Base-by-base conservation (phyloP, 768 basidiomycete genomes). In the Trametes cinnabarina region DNA sequence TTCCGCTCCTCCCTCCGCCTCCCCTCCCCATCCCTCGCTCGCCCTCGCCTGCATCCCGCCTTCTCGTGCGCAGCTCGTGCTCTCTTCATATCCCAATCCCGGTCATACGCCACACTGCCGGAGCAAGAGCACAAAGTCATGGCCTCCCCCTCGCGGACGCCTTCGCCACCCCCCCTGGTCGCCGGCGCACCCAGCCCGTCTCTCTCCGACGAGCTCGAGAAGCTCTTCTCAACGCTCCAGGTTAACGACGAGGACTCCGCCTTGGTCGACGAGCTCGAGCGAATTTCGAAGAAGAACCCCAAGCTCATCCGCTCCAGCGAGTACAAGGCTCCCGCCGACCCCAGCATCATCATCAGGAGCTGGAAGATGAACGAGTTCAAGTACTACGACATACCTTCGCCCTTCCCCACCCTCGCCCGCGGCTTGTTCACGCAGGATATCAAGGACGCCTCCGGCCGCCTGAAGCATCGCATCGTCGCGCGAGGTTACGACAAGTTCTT, bases 301-400 rank as follows among this genome's bases (percentile, higher is more conserved):
- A 90, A 87, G 68, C 83, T 93, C 48, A 80, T 92, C 53, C 80
- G 78, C 46, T 83, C 84, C 2, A 77, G 80, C 0, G 65, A 71
- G 2, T 87, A 90, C 66, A 41, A 70, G 1, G 85, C 82, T 0
- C 85, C 88, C 0, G 82, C 81, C 1, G 82, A 82, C 57, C 77
- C 82, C 1, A 63, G 70, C 2, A 77, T 86, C 64, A 66, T 70
- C 3, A 74, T 98, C 28, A 79, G 83, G 3, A 93, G 90, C 74
- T 98, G 96, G 96, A 96, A 94, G 77, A 94, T 98, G 93, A 90
- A 92, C 72, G 97, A 98, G 71, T 92, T 86, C 79, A 93, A 93
- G 69, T 98, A 96, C 74, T 89, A 92, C 58, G 85, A 90, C 47
- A 79, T 92, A 2, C 93, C 93, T 0, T 90, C 87, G 10, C 93